Base-by-base conservation (phyloP, 140 eudicot genomes). In the Senecio squalidus region DNA sequence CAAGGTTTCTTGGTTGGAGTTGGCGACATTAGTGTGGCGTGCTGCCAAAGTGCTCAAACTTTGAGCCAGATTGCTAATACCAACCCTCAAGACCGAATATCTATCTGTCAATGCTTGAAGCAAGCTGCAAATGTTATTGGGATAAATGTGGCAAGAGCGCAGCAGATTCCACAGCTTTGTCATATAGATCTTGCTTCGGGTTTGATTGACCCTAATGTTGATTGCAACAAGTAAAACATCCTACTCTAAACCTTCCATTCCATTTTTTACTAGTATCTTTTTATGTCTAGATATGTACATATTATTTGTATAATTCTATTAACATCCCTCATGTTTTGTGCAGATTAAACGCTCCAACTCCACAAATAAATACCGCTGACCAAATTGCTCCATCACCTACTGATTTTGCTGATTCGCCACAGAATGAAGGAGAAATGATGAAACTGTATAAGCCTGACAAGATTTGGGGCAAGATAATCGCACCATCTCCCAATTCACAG, bases 151-250 rank as follows among this genome's bases (percentile, higher is more conserved):
- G 25, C 23, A 1, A 60, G 30, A 45, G 82, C 82, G 31, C 60
- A 58, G 22, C 70, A 76, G 21, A 55, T 76, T 70, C 77, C 77
- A 1, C 34, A 52, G 20, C 65, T 71, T 66, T 76, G 82, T 56
- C 54, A 59, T 26, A 60, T 76, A 23, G 55, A 58, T 50, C 21
- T 58, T 33, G 47, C 22, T 25, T 9, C 38, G 21, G 55, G 66
- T 14, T 60, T 60, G 3, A 47, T 60, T 14, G 57, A 66, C 28
- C 66, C 74, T 18, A 54, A 65, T 44, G 51, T 71, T 40, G 61
- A 76, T 34, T 76, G 77, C 65, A 24, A 46, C 43, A 52, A 26
- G 73, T 52, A 27, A 59, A 40, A 8, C 28, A 22, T 7, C n/a
- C 41, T 27, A n/a, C 34, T 6, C 9, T 27, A 47, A 18, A 6